A percentile compares a stretch with the other conserved stretches of the same genome.
Conservation (phyloP, 148 eudicot genomes). For the Fagopyrum homotropicum region DNA sequence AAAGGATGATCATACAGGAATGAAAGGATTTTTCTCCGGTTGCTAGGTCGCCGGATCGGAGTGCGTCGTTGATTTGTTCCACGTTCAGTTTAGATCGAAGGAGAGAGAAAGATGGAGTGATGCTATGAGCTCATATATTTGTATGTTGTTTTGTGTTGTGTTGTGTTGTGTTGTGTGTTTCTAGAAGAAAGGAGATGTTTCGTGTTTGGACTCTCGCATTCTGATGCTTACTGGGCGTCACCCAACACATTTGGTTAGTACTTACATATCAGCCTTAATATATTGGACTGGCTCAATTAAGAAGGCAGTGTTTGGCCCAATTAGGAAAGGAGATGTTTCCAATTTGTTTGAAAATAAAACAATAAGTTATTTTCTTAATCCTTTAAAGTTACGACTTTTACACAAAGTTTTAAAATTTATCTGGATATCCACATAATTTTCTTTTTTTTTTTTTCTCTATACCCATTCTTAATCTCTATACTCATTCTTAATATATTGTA, state of each 20-base stretch:
- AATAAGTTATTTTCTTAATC: no score
- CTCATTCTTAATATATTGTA: no score
- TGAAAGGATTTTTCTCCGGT: not conserved
- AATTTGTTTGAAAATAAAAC: no score
- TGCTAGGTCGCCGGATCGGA: constrained; percentile 4
- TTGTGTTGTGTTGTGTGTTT: not conserved
- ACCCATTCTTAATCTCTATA: no score
- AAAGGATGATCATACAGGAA: not conserved
- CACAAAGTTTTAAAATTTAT: no score
- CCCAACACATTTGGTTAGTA: no score
- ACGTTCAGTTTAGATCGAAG: not conserved
- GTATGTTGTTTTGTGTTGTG: not conserved
- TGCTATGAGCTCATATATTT: not conserved
- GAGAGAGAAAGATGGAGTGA: not conserved
- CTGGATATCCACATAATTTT: no score
- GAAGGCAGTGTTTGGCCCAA: not conserved
- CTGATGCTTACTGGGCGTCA: not conserved
- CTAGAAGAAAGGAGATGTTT: not conserved
- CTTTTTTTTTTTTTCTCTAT: no score
- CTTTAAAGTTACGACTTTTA: no score
- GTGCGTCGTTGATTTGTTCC: constrained; percentile 6
- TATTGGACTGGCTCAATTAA: not conserved
- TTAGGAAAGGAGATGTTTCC: not conserved
- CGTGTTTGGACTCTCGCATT: not conserved
- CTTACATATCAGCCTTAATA: no score